Percentiles rank a stretch among this genome's conserved stretches.
phyloP scores from a whole-genome alignment of 148 eudicot species.

The Persicaria maculosa region DNA sequence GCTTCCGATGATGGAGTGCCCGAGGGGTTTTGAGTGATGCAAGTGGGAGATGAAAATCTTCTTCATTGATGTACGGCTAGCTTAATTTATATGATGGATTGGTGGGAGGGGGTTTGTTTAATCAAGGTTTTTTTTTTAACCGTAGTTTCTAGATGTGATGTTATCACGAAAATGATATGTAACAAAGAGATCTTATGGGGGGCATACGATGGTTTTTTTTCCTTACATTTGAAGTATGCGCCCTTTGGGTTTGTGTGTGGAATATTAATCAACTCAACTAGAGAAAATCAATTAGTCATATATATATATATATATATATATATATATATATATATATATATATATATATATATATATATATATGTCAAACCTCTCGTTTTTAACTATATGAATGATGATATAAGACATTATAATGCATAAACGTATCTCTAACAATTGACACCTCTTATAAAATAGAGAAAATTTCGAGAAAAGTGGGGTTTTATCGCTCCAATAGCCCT shows the following conservation, averaged over 20 bases:
- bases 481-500: too few species aligned
- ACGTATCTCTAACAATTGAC: too few species aligned
- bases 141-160: slow-evolving; percentile 9
- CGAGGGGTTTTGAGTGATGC: background rate
- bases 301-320: too few species aligned
- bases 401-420: too few species aligned
- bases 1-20: slow-evolving; percentile 8
- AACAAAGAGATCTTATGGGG: background rate
- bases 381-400: too few species aligned
- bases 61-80: background rate
- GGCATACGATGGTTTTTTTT: background rate
- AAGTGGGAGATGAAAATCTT: background rate
- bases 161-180: background rate
- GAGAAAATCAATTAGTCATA: background rate
- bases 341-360: too few species aligned
- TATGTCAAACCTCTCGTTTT: too few species aligned
- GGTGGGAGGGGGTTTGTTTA: background rate
- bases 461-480: too few species aligned
- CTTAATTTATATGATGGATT: background rate
- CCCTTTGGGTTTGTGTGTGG: background rate
- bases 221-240: background rate
- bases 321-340: too few species aligned
- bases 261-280: background rate
- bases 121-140: background rate
- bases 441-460: too few species aligned